Evolutionary conservation across 202 grass and related monocot species (phyloP).

Genomic region (Dendrocalamus latiflorus): DNA sequence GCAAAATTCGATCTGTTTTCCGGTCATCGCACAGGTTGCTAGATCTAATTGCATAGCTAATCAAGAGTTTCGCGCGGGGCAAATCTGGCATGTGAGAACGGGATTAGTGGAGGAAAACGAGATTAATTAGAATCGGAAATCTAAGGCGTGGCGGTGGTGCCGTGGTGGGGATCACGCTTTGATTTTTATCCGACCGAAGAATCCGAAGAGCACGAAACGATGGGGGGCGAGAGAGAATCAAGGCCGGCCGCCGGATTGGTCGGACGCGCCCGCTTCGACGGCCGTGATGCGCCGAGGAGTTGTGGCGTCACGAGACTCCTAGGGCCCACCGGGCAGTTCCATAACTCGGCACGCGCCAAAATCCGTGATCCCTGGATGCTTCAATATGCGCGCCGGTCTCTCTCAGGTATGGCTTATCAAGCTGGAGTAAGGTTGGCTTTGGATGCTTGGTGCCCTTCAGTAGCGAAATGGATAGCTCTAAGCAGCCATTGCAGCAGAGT

Average conservation of each 20-base stretch:
- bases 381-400: too few relatives aligned
- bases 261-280: neutral
- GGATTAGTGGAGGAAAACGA: constrained; percentile 1
- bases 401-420: too few relatives aligned
- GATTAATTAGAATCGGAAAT: neutral
- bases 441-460: neutral
- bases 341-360: constrained; percentile 25
- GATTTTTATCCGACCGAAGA: too few relatives aligned
- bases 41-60: too few relatives aligned
- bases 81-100: constrained; percentile 6
- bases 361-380: too few relatives aligned
- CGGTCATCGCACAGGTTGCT: neutral
- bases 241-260: constrained; percentile 26
- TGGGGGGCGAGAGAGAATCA: too few relatives aligned
- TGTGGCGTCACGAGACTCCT: constrained; percentile 15
- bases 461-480: neutral
- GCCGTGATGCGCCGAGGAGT: neutral
- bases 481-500: too few relatives aligned
- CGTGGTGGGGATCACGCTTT: too few relatives aligned
- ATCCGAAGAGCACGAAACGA: constrained; percentile 31
- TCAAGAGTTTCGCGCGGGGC: too few relatives aligned
- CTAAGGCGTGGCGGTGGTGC: neutral
- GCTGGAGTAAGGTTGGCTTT: too few relatives aligned
- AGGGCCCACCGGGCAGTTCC: constrained; percentile 13
- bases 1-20: neutral